Evolutionary conservation across 1,284 basidiomycete species (phyloP), one percentile per base, ranked within the genome.

Genomic region (Abortiporus biennis): DNA sequence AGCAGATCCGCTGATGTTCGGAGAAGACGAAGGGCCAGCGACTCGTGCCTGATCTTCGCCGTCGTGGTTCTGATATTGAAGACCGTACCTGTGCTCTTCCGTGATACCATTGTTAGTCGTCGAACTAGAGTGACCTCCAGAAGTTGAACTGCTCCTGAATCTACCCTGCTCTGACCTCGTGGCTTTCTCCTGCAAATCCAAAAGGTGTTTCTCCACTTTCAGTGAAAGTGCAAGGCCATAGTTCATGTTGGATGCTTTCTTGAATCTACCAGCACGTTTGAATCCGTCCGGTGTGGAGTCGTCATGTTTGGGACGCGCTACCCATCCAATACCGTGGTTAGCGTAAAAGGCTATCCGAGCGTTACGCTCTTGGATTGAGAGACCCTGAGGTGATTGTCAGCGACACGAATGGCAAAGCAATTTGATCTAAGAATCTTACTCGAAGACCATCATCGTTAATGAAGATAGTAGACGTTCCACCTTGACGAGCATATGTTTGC

Each of bases 191-290:
- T 68, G 62, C 4, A 68, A 56, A 16, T 59, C 59, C 40, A 65
- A 63, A 60, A 91, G 74, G 52, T 87, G 76, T 56, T 78, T 77
- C 63, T 93, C 89, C 53, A 87, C 72, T 47, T 76, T 75, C 32
- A 91, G 63, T 13, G 84, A 87, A 4, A 92, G 68, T 34, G 69
- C 68, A 23, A 88, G 74, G 2, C 75, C 87, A 58, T 88, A 91
- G 63, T 93, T 93, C 84, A 92, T 87, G 63, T 93, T 92, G 1
- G 80, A 83, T 0, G 87, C 88, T 63, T 92, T 92, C 72, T 92
- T 92, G 72, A 92, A 92, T 22, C 87, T 78, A 47, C 91, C 91
- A n/a, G 85, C 83, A 41, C 91, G 85, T 43, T 77, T 72, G 66
- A 80, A 92, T 0, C 85, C 87, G 54, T 77, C 77, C 15, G 60